Percentiles rank a stretch among this genome's conserved stretches.
These are phyloP conservation scores for Zymoseptoria tritici DNA, from an alignment of 2,329 filamentous ascomycete species.

Conservation along the genomic window DNA sequence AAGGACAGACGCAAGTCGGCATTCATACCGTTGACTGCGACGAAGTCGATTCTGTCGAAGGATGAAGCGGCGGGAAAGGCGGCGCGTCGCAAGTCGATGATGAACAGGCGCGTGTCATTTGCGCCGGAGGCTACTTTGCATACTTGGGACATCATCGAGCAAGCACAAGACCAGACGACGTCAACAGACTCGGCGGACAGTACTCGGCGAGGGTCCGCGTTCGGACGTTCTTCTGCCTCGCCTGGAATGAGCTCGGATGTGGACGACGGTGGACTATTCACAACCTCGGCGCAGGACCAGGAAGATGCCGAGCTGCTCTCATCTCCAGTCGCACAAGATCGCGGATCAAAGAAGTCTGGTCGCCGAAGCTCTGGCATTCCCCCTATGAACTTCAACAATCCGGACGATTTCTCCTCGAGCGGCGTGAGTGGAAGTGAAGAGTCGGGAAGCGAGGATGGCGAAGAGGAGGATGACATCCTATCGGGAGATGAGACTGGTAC, in stretches of 20 bases:
- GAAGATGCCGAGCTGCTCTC: constrained; percentile 26
- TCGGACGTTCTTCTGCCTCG: constrained; percentile 34
- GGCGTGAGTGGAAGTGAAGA: constrained; percentile 57
- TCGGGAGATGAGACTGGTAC: constrained; percentile 62
- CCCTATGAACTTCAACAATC: constrained; percentile 56
- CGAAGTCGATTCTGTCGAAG: constrained; percentile 51
- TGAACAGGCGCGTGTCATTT: constrained; percentile 90
- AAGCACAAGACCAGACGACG: constrained; percentile 77
- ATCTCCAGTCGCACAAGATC: constrained; percentile 51
- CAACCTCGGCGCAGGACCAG: constrained; percentile 49
- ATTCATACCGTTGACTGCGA: constrained; percentile 36
- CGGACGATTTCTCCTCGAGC: constrained; percentile 64
- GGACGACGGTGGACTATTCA: constrained; percentile 18
- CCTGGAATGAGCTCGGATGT: constrained; percentile 39
- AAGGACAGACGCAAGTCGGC: constrained; percentile 36
- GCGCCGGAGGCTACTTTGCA: constrained; percentile 94
- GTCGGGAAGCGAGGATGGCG: constrained; percentile 42
- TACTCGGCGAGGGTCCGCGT: constrained; percentile 63
- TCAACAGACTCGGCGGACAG: constrained; percentile 64
- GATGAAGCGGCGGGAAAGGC: constrained; percentile 53
- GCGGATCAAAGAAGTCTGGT: constrained; percentile 55
- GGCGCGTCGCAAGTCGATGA: constrained; percentile 66
- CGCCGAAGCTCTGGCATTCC: constrained; percentile 62
- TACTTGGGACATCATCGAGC: constrained; percentile 92
- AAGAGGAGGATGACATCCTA: constrained; percentile 39